Conservation (phyloP, 208 protist species). For the Crithidia acanthocephali region DNA sequence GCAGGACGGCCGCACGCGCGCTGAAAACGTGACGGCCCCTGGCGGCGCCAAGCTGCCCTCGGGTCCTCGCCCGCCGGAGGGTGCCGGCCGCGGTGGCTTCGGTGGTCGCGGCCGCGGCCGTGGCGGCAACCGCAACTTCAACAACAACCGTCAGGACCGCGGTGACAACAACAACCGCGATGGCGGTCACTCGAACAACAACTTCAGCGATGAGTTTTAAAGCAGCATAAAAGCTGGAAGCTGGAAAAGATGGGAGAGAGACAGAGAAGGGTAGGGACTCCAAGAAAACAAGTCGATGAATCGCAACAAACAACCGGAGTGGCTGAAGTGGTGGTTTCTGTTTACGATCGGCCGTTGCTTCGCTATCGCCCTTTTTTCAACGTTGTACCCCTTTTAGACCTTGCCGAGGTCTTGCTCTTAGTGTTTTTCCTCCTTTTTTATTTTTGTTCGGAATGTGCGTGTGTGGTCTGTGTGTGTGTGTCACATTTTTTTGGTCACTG, state of each 20-base stretch:
- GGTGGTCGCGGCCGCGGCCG: constrained; percentile 45
- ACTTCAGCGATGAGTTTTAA: constrained; percentile 90
- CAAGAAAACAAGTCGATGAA: too few species aligned
- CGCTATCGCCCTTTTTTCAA: too few species aligned
- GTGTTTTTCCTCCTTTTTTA: too few species aligned
- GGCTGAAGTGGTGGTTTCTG: too few species aligned
- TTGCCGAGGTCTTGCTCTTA: too few species aligned
- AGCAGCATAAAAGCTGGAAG: neutral
- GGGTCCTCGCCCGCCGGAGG: constrained; percentile 76
- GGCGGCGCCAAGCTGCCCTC: constrained; percentile 85
- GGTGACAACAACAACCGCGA: constrained; percentile 39
- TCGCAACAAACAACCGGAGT: too few species aligned
- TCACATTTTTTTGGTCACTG: constrained; percentile 3
- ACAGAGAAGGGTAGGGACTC: too few species aligned
- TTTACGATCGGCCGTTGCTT: too few species aligned
- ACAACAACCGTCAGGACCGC: constrained; percentile 50
- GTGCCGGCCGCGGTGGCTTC: constrained; percentile 44
- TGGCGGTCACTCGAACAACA: constrained; percentile 50
- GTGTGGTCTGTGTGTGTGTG: neutral
- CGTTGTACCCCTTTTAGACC: too few species aligned
- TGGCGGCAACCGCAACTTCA: constrained; percentile 37
- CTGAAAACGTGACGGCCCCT: constrained; percentile 85
- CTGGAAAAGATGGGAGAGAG: neutral
- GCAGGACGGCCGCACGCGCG: constrained; percentile 88
- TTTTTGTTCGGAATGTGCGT: neutral